Conservation (phyloP, 352 stramenopile genomes). For the Proteromonas lacertae region DNA sequence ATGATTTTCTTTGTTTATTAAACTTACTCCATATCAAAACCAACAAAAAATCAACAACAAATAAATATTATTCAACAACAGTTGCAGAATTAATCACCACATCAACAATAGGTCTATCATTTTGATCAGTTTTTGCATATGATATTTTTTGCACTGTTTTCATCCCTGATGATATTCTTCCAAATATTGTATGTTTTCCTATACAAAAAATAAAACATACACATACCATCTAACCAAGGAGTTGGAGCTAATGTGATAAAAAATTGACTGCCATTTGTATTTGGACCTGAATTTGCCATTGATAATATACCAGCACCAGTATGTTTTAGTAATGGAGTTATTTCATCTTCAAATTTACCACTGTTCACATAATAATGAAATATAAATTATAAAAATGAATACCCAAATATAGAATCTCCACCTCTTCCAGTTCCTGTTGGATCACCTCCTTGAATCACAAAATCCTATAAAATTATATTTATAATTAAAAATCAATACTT, state of each 20-base stretch:
- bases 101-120: slow-evolving; percentile 31
- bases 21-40: too few species aligned
- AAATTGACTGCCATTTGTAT: too few species aligned
- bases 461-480: slow-evolving; percentile 13
- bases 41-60: too few species aligned
- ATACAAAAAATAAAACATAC: too few species aligned
- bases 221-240: slow-evolving; percentile 62
- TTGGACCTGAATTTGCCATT: slow-evolving; percentile 33
- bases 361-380: background rate
- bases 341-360: slow-evolving; percentile 67
- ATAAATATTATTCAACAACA: too few species aligned
- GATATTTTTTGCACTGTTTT: slow-evolving; percentile 52
- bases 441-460: slow-evolving; percentile 80
- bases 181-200: slow-evolving; percentile 75
- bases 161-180: slow-evolving; percentile 56
- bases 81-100: too few species aligned
- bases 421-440: slow-evolving; percentile 55
- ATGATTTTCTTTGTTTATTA: too few species aligned
- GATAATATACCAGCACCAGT: slow-evolving; percentile 44
- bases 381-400: background rate
- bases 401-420: slow-evolving; percentile 52
- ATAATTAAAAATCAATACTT: background rate
- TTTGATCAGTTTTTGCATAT: slow-evolving; percentile 32
- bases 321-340: slow-evolving; percentile 55
- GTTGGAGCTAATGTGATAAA: slow-evolving; percentile 63